Evolutionary conservation across 164 flowering plant genomes (phyloP), one percentile per base, ranked within the genome.

Genomic region (Echeveria elegans): DNA sequence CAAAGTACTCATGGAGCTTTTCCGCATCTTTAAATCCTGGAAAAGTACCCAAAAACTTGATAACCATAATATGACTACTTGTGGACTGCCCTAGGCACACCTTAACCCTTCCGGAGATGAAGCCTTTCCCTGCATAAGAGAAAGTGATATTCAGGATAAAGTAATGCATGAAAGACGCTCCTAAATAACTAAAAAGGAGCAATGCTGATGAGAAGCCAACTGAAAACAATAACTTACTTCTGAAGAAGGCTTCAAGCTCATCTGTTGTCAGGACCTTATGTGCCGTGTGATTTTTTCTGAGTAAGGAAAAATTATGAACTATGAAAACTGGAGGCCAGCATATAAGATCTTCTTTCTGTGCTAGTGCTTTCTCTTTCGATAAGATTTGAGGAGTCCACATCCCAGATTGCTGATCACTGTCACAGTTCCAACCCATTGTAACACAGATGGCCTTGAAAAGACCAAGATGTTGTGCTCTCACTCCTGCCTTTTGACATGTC

Each of bases 391-490:
- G 78, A 45, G 64, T 71, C 77, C 79, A 77, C n/a, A 70, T 77
- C 23, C 68, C 38, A 6, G 75, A 68, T 36, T 75, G 70, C 1
- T 9, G 69, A 40, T 72, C 70, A 16, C 64, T 48, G 58, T n/a
- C 68, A 64, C 50, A 67, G 50, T 53, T 73, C 83, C 83, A 80
- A 0, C 83, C 81, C 74, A 80, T n/a, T 60, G 72, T 28, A 58
- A 80, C 76, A 56, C 83, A 80, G 59, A 80, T 66, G 48, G 83
- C 83, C 69, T 69, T 80, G 67, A 65, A 77, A 73, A 80, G 79
- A 45, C 79, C 83, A 56, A 77, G 70, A 70, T 80, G 83, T 59
- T 66, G 43, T 6, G 74, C 47, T 43, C 47, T 43, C 47, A 43
- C 18, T 14, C 47, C 80, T 37, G 14, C 24, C 68, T 72, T 75